Evolutionary conservation across 2,329 filamentous ascomycete genomes (phyloP).

Genomic region (Daldinia sp.): DNA sequence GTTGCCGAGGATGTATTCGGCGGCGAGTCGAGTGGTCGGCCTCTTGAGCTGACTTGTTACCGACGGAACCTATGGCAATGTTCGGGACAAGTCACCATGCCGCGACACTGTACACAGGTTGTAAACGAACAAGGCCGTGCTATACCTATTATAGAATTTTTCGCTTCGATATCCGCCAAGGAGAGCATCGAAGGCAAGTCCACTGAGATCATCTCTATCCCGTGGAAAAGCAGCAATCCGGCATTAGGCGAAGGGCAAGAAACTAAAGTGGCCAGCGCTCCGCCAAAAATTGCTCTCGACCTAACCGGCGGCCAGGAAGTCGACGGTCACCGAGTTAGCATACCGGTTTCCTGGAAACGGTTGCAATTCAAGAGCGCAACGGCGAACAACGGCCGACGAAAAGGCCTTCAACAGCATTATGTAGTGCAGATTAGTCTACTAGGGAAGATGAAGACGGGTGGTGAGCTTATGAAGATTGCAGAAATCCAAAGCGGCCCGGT

Average conservation of each 20-base stretch:
- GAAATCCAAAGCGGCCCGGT: slow-evolving; percentile 93
- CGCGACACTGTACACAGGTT: slow-evolving; percentile 74
- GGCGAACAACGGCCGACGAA: slow-evolving; percentile 92
- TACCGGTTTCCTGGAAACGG: slow-evolving; percentile 91
- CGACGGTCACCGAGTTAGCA: slow-evolving; percentile 78
- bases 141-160: slow-evolving; percentile 78
- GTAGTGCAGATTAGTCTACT: slow-evolving; percentile 85
- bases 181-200: slow-evolving; percentile 92
- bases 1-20: slow-evolving; percentile 82
- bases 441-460: slow-evolving; percentile 71
- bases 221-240: slow-evolving; percentile 84
- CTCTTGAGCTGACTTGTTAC: slow-evolving; percentile 91
- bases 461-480: slow-evolving; percentile 77
- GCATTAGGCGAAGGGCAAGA: slow-evolving; percentile 56
- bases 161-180: slow-evolving; percentile 82
- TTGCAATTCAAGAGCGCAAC: slow-evolving; percentile 96
- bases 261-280: slow-evolving; percentile 58
- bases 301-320: slow-evolving; percentile 70
- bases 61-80: slow-evolving; percentile 95
- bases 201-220: slow-evolving; percentile 95
- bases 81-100: slow-evolving; percentile 83
- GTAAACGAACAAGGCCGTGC: slow-evolving; percentile 78
- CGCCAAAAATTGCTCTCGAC: slow-evolving; percentile 64
- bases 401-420: slow-evolving; percentile 95
- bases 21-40: slow-evolving; percentile 63